These are phyloP conservation scores for Prinsepia uniflora DNA, from an alignment of 306 rosid species.

Conservation along the genomic window DNA sequence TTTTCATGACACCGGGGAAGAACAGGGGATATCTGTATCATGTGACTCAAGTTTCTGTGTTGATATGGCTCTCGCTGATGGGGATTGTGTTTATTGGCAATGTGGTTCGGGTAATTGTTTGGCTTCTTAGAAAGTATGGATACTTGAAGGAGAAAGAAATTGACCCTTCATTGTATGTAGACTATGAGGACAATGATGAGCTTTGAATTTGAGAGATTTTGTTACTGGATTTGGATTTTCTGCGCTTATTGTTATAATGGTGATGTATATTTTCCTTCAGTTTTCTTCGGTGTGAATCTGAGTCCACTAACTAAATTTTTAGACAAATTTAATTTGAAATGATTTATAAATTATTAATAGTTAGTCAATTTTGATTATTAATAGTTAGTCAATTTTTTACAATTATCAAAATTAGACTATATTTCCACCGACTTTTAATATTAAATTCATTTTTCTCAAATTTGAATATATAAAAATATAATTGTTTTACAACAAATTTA, in stretches of 20 bases:
- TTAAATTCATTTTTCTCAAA: too few species aligned
- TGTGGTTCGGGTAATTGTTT: not conserved
- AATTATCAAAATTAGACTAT: too few species aligned
- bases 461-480: too few species aligned
- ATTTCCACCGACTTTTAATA: too few species aligned
- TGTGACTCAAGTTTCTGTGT: slow-evolving; percentile 23
- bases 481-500: too few species aligned
- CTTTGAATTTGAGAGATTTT: slow-evolving; percentile 4
- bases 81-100: slow-evolving; percentile 25
- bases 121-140: slow-evolving; percentile 29
- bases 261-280: not conserved
- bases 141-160: slow-evolving; percentile 12
- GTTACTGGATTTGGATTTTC: not conserved
- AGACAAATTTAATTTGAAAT: too few species aligned
- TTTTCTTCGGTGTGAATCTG: too few species aligned
- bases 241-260: not conserved
- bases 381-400: too few species aligned
- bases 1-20: slow-evolving; percentile 16
- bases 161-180: slow-evolving; percentile 8
- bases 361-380: too few species aligned
- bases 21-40: slow-evolving; percentile 6
- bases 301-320: too few species aligned
- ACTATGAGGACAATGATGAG: slow-evolving; percentile 21
- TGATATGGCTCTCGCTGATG: slow-evolving; percentile 23
- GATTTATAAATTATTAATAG: too few species aligned